Evolutionary conservation across 1,284 basidiomycete species (phyloP).

Genomic region (Golubevia pallescens): DNA sequence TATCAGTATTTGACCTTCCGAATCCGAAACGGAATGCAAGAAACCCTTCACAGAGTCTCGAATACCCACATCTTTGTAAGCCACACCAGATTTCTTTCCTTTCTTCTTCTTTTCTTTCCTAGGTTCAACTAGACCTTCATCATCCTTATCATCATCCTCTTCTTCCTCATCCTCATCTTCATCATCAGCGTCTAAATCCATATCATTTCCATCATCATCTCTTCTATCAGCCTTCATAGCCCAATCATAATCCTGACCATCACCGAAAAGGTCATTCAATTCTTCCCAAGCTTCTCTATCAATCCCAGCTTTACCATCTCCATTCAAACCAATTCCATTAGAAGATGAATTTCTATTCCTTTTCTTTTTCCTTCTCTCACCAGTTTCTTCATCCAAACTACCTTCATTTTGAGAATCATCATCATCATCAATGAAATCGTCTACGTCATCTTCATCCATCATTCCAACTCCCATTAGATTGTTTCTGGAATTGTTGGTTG

Average conservation of each 20-base stretch:
- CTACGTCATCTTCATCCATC: conserved; percentile 58
- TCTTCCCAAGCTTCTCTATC: conserved; percentile 62
- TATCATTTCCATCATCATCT: conserved; percentile 5
- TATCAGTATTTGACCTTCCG: not conserved
- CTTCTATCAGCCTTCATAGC: conserved; percentile 24
- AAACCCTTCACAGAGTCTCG: too few species aligned
- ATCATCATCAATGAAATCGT: conserved; percentile 56
- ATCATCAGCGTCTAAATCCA: conserved; percentile 17
- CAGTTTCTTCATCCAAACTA: not conserved
- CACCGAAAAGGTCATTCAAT: conserved; percentile 62
- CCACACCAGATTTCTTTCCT: too few species aligned
- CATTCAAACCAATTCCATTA: conserved; percentile 26
- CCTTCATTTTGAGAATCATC: conserved; percentile 1
- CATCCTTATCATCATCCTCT: conserved; percentile 19
- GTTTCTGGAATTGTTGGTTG: not conserved
- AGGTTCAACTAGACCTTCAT: conserved; percentile 40
- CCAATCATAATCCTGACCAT: conserved; percentile 60
- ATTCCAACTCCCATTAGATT: conserved; percentile 7
- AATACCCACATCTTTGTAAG: conserved; percentile 50
- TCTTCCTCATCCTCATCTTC: conserved; percentile 38
- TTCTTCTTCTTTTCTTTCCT: too few species aligned
- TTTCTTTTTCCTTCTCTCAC: conserved; percentile 1
- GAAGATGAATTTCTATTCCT: not conserved
- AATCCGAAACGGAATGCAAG: too few species aligned
- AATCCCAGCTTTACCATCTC: conserved; percentile 53